These are phyloP conservation scores for Penicillium diatomitis DNA, from an alignment of 495 filamentous ascomycete genomes.

Conservation along the genomic window DNA sequence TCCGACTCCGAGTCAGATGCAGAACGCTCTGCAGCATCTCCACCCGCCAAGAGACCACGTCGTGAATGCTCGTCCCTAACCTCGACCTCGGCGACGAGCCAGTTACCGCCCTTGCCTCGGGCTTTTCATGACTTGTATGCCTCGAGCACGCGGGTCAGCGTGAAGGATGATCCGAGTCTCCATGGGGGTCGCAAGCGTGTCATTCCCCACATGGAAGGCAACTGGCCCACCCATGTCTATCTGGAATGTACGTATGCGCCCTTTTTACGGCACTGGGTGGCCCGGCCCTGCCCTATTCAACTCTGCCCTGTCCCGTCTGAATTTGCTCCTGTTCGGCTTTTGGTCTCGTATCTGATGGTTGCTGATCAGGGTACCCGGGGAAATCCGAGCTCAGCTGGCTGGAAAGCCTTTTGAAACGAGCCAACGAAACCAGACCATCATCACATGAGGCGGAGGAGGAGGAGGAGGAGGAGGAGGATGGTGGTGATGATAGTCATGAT, in stretches of 20 bases:
- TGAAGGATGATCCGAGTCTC: slow-evolving; percentile 69
- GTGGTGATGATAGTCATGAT: background rate
- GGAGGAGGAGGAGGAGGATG: too few relatives aligned
- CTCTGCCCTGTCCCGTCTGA: too few relatives aligned
- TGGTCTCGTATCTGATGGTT: background rate
- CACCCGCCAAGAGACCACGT: slow-evolving; percentile 17
- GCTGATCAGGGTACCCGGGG: slow-evolving; percentile 57
- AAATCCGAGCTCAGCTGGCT: slow-evolving; percentile 47
- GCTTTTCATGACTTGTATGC: slow-evolving; percentile 87
- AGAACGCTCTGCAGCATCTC: slow-evolving; percentile 21
- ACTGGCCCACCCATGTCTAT: slow-evolving; percentile 90
- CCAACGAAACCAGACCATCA: too few relatives aligned
- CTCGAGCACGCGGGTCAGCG: slow-evolving; percentile 59
- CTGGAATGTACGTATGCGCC: slow-evolving; percentile 70
- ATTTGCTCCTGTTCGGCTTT: background rate
- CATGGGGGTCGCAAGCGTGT: slow-evolving; percentile 76
- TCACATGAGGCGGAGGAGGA: too few relatives aligned
- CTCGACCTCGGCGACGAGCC: slow-evolving; percentile 2
- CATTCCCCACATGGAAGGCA: slow-evolving; percentile 76
- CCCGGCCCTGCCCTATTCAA: too few relatives aligned
- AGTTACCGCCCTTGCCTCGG: slow-evolving; percentile 71
- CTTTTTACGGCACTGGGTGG: background rate
- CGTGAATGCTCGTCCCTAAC: slow-evolving; percentile 3
- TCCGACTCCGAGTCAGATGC: slow-evolving; percentile 55
- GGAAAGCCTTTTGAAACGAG: slow-evolving; percentile 36